A percentile compares a stretch with the other conserved stretches of the same genome.
Conservation (phyloP, 768 basidiomycete species). For the Lentinus tigrinus region DNA sequence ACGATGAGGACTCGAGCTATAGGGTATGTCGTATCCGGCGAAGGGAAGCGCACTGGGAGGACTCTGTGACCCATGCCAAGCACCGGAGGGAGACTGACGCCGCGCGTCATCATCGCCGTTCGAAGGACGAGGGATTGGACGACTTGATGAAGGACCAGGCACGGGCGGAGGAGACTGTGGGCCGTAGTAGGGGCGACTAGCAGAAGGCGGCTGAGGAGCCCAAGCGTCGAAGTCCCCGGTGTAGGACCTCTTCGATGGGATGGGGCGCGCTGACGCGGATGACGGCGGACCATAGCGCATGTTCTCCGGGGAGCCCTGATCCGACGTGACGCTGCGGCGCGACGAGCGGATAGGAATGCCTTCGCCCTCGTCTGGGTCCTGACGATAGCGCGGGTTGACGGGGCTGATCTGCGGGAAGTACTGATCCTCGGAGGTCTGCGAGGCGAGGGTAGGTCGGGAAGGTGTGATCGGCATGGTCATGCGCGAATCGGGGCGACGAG, state of each 20-base stretch:
- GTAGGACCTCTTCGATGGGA: conserved; percentile 14
- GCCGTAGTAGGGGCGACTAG: neutral
- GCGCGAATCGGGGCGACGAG: conserved; percentile 12
- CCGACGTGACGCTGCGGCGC: conserved; percentile 10
- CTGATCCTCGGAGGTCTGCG: conserved; percentile 6
- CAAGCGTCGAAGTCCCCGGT: conserved; percentile 8
- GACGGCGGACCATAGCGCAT: neutral
- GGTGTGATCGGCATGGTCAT: conserved; percentile 12
- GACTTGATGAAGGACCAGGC: conserved; percentile 1
- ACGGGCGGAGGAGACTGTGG: conserved; percentile 7
- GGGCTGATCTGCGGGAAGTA: conserved; percentile 13
- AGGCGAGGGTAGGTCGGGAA: conserved; percentile 1
- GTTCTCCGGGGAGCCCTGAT: conserved; percentile 19
- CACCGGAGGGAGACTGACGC: conserved; percentile 7
- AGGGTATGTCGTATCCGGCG: conserved; percentile 7
- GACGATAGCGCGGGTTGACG: neutral
- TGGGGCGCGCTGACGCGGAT: conserved; percentile 10
- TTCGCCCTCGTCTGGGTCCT: conserved; percentile 5
- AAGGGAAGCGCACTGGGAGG: conserved; percentile 14
- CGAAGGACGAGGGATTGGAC: conserved; percentile 10
- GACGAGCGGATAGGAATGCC: conserved; percentile 17
- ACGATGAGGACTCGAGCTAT: conserved; percentile 2
- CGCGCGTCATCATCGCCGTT: conserved; percentile 11
- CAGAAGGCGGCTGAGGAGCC: conserved; percentile 1
- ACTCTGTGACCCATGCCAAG: conserved; percentile 11